These are phyloP conservation scores for Meredithiella fracta DNA, from an alignment of 2,329 filamentous ascomycete species.

Conservation along the genomic window DNA sequence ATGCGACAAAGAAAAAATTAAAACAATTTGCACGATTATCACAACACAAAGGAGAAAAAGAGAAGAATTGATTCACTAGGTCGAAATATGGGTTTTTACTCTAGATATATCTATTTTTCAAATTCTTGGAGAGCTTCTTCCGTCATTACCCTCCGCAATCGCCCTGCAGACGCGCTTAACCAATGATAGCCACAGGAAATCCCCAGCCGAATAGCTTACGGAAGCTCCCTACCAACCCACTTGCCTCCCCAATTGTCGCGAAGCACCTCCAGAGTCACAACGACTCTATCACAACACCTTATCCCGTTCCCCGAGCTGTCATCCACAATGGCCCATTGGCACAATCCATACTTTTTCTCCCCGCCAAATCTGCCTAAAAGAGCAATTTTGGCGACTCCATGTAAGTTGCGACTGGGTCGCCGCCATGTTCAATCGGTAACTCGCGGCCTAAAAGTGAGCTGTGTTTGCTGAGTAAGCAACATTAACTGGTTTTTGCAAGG, in stretches of 20 bases:
- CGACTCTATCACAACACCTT: neutral
- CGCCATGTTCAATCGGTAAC: neutral
- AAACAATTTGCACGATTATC: neutral
- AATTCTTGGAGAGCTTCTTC: neutral
- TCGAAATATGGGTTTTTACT: neutral
- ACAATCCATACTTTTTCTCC: neutral
- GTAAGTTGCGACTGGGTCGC: neutral
- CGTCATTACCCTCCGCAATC: neutral
- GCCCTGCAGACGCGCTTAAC: neutral
- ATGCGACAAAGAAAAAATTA: neutral
- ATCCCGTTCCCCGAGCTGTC: neutral
- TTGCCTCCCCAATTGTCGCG: no score
- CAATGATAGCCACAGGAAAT: neutral
- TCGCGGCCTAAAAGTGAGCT: neutral
- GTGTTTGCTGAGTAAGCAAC: neutral
- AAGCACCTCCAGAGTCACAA: neutral
- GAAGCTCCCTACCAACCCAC: no score
- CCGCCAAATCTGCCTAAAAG: neutral
- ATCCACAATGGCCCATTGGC: neutral
- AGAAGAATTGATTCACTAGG: neutral
- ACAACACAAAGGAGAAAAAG: neutral
- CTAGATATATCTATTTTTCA: neutral
- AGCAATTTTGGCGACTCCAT: slow-evolving; percentile 1
- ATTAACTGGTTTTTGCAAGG: neutral
- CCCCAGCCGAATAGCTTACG: no score